phyloP scores from a whole-genome alignment of 371 early-diverging fungal species.

The Sporodiniella umbellata region DNA sequence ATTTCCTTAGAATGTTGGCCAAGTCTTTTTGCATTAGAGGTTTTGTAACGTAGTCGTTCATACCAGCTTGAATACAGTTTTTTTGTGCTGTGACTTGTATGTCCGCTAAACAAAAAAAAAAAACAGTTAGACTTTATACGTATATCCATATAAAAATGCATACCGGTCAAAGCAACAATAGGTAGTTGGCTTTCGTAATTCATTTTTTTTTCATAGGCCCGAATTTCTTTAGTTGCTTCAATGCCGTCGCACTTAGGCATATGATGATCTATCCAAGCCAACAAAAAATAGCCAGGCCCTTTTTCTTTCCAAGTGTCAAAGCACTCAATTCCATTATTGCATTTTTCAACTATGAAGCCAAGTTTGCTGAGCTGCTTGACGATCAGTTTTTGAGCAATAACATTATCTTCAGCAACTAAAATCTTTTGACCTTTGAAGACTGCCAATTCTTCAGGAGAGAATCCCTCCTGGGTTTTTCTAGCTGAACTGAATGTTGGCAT shows the following conservation, averaged over 20 bases:
- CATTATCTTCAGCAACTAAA: conserved; percentile 43
- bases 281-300: conserved; percentile 29
- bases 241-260: conserved; percentile 48
- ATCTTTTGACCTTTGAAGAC: conserved; percentile 37
- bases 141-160: not conserved
- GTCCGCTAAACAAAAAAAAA: conserved; percentile 32
- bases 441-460: conserved; percentile 39
- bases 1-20: conserved; percentile 31
- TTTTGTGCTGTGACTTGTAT: conserved; percentile 51
- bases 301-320: conserved; percentile 35
- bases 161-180: conserved; percentile 45
- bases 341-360: conserved; percentile 39
- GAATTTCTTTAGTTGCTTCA: conserved; percentile 40
- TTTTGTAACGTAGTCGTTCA: conserved; percentile 54
- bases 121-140: not conserved
- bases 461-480: conserved; percentile 21
- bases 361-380: conserved; percentile 36
- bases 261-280: conserved; percentile 50
- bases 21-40: conserved; percentile 45
- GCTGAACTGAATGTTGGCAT: not conserved
- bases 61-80: conserved; percentile 52
- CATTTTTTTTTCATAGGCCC: conserved; percentile 26
- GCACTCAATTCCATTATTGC: conserved; percentile 45
- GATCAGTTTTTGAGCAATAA: conserved; percentile 39
- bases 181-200: conserved; percentile 19